Evolutionary conservation across 2,329 filamentous ascomycete species (phyloP).

Genomic region (Diaporthe sp.): DNA sequence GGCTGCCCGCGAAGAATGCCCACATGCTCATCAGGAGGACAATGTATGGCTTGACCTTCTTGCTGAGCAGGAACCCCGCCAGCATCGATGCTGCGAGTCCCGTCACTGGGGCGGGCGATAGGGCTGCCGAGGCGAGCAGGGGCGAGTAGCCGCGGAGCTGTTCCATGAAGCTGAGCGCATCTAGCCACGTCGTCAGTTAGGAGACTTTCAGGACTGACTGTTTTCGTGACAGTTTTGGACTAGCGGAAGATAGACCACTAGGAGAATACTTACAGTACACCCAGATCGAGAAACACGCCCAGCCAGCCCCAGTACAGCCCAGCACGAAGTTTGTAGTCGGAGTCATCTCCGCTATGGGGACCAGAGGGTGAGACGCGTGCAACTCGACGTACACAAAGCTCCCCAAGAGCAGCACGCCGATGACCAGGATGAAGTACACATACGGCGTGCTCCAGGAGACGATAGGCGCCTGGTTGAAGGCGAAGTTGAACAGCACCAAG

Average conservation of each 20-base stretch:
- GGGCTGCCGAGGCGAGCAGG: conserved; percentile 59
- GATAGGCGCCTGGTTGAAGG: conserved; percentile 67
- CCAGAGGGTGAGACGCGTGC: conserved; percentile 58
- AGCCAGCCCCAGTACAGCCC: conserved; percentile 59
- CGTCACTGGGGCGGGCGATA: conserved; percentile 59
- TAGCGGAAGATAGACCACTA: not conserved
- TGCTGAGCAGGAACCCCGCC: conserved; percentile 58
- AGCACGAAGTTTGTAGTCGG: conserved; percentile 63
- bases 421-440: conserved; percentile 64
- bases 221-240: not conserved
- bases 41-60: conserved; percentile 52
- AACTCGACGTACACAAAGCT: conserved; percentile 66
- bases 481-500: conserved; percentile 69
- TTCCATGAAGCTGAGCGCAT: conserved; percentile 51
- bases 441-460: conserved; percentile 67
- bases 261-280: conserved; percentile 51
- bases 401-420: conserved; percentile 64
- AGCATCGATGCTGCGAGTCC: conserved; percentile 61
- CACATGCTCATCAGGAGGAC: conserved; percentile 61
- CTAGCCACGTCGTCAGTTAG: not conserved
- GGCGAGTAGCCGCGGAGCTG: conserved; percentile 55
- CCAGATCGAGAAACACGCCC: conserved; percentile 59
- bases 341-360: conserved; percentile 64
- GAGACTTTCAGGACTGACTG: not conserved
- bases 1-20: conserved; percentile 59